These are phyloP conservation scores for Nakazawaea siamensis DNA, from an alignment of 805 yeast species.

Conservation along the genomic window DNA sequence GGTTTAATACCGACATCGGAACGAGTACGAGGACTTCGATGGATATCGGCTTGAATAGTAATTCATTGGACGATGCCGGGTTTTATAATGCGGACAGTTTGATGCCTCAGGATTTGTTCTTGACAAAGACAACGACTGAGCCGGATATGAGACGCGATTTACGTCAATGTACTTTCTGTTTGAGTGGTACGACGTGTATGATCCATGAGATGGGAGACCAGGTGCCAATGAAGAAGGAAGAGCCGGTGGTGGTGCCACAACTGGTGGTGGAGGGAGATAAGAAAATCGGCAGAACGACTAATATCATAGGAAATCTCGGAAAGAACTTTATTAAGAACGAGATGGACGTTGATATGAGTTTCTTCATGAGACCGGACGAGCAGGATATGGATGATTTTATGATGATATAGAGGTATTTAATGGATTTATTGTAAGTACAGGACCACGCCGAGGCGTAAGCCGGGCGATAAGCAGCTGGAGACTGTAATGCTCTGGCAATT, in stretches of 20 bases:
- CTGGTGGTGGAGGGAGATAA: neutral
- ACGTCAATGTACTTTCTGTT: no score
- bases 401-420: slow-evolving; percentile 6
- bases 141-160: neutral
- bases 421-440: no score
- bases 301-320: slow-evolving; percentile 7
- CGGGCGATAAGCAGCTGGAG: no score
- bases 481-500: no score
- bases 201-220: neutral
- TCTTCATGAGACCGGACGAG: slow-evolving; percentile 6
- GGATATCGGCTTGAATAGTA: slow-evolving; percentile 4
- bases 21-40: neutral
- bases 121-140: neutral
- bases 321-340: slow-evolving; percentile 10
- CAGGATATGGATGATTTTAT: slow-evolving; percentile 9
- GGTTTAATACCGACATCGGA: slow-evolving; percentile 10
- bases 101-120: slow-evolving; percentile 6
- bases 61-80: slow-evolving; percentile 8
- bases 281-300: slow-evolving; percentile 7
- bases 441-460: neutral
- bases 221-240: neutral
- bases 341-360: slow-evolving; percentile 10
- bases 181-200: neutral
- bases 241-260: neutral
- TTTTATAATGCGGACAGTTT: slow-evolving; percentile 9